Percentiles rank a stretch among this genome's conserved stretches.
Evolutionary conservation across 2,329 filamentous ascomycete species (phyloP).

Genomic region (Penicillium occitanis): DNA sequence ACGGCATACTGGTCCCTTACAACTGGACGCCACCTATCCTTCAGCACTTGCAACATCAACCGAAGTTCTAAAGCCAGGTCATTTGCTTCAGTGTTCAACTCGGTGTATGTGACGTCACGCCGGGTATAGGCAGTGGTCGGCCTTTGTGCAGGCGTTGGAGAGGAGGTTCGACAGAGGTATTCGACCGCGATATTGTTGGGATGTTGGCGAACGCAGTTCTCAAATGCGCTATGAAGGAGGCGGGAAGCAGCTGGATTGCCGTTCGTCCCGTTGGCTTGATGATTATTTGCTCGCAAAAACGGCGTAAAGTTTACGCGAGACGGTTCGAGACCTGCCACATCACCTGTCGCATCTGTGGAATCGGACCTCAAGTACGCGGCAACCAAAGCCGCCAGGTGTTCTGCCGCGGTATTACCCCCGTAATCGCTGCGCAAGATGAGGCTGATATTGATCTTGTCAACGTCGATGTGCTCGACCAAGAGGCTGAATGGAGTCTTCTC

Average conservation of each 20-base stretch:
- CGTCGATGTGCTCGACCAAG: not conserved
- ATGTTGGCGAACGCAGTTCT: not conserved
- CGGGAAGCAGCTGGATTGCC: not conserved
- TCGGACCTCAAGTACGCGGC: slow-evolving; percentile 1
- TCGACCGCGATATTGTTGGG: slow-evolving; percentile 6
- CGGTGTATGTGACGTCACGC: slow-evolving; percentile 1
- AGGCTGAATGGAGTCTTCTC: not conserved
- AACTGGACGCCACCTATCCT: not conserved
- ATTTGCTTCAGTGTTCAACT: not conserved
- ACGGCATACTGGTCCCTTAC: not conserved
- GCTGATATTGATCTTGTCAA: not conserved
- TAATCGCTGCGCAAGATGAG: slow-evolving; percentile 6
- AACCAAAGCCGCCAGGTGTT: not conserved
- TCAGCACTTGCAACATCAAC: slow-evolving; percentile 3
- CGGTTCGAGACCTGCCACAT: not conserved
- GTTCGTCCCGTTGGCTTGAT: not conserved
- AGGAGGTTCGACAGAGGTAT: not conserved
- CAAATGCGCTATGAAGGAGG: slow-evolving; percentile 9
- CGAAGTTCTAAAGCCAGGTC: not conserved
- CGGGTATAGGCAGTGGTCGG: not conserved
- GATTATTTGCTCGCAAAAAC: not conserved
- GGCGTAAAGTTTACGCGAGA: slow-evolving; percentile 6
- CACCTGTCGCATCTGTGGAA: not conserved
- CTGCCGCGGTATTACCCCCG: not conserved
- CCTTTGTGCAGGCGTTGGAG: not conserved